Conservation (phyloP, 805 yeast species). For the Wickerhamomyces sydowiorum region DNA sequence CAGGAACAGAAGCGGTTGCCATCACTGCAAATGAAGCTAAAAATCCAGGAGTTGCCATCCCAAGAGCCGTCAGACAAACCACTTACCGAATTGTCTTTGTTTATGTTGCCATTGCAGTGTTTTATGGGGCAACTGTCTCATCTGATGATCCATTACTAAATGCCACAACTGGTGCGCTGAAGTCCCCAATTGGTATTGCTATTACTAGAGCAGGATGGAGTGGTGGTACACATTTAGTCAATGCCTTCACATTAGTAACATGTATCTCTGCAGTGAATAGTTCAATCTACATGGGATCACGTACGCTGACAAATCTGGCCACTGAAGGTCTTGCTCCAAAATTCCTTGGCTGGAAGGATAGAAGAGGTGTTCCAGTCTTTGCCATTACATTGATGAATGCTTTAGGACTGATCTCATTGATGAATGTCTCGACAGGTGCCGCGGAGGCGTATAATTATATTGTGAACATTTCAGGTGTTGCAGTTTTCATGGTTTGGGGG, state of each 20-base stretch:
- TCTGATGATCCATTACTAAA: slow-evolving; percentile 49
- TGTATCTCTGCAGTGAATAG: slow-evolving; percentile 68
- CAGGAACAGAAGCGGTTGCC: slow-evolving; percentile 74
- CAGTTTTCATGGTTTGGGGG: slow-evolving; percentile 72
- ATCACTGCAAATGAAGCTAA: slow-evolving; percentile 68
- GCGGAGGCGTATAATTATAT: slow-evolving; percentile 62
- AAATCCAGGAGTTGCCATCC: slow-evolving; percentile 65
- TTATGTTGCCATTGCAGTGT: slow-evolving; percentile 56
- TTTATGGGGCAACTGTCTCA: slow-evolving; percentile 66
- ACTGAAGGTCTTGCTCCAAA: slow-evolving; percentile 56
- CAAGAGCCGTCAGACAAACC: slow-evolving; percentile 65
- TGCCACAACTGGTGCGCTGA: slow-evolving; percentile 32
- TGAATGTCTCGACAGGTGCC: slow-evolving; percentile 51
- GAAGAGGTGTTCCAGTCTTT: slow-evolving; percentile 56
- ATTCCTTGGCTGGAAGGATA: slow-evolving; percentile 44
- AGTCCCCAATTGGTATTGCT: slow-evolving; percentile 72
- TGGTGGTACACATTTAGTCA: slow-evolving; percentile 61
- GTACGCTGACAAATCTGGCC: slow-evolving; percentile 62
- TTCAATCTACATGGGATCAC: slow-evolving; percentile 62
- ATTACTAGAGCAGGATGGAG: slow-evolving; percentile 62
- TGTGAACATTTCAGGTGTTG: slow-evolving; percentile 66
- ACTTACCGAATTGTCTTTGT: slow-evolving; percentile 57
- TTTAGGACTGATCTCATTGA: slow-evolving; percentile 59
- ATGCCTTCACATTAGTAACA: slow-evolving; percentile 63
- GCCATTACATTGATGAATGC: slow-evolving; percentile 54